Evolutionary conservation across 2,329 filamentous ascomycete species (phyloP).

Genomic region (Cercospora sojina): DNA sequence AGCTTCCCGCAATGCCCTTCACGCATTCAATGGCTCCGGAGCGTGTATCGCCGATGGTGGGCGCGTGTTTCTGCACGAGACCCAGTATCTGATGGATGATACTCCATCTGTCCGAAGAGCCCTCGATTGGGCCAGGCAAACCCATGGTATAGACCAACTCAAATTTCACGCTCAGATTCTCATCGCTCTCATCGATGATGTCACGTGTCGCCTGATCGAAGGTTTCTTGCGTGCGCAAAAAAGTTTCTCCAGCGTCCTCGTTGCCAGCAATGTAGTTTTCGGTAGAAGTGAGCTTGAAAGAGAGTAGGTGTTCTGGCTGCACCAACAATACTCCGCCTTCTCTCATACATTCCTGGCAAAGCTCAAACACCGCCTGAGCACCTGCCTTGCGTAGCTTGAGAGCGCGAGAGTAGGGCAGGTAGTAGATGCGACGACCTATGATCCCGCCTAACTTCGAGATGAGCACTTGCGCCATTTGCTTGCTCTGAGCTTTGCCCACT

Average conservation of each 20-base stretch:
- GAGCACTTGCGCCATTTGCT: constrained; percentile 58
- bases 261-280: constrained; percentile 55
- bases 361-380: constrained; percentile 37
- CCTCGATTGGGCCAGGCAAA: constrained; percentile 41
- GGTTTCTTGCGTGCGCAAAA: constrained; percentile 55
- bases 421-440: constrained; percentile 54
- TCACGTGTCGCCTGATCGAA: constrained; percentile 55
- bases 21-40: constrained; percentile 21
- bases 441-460: constrained; percentile 57
- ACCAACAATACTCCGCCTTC: constrained; percentile 57
- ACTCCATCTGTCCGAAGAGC: constrained; percentile 43
- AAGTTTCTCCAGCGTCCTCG: constrained; percentile 43
- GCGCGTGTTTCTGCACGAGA: constrained; percentile 27
- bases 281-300: constrained; percentile 62
- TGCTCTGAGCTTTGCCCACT: constrained; percentile 56
- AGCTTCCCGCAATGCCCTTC: constrained; percentile 34
- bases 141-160: constrained; percentile 49
- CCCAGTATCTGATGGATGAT: constrained; percentile 39
- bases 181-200: constrained; percentile 61
- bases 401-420: constrained; percentile 59
- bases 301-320: constrained; percentile 64
- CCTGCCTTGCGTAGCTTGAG: constrained; percentile 40
- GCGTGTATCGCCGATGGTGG: not conserved
- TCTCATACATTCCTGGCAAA: constrained; percentile 46
- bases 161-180: constrained; percentile 43